Base-by-base conservation (phyloP, 306 rosid species). In the Cucumis melo region DNA sequence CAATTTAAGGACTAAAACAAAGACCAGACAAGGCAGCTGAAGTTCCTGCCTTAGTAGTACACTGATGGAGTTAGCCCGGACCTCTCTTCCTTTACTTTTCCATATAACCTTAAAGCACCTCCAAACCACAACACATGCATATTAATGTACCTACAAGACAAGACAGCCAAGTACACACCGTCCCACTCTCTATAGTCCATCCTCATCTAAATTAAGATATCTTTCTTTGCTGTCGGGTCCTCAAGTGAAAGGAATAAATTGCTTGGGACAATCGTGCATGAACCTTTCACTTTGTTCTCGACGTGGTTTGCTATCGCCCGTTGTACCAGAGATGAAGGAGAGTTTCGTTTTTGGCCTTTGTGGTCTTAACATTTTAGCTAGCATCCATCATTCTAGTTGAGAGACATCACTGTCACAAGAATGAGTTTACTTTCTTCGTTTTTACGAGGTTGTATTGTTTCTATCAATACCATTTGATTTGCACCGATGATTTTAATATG, bases 111-210 rank as follows among this genome's bases (percentile, higher is more conserved):
- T n/a, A 19, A 20, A 66, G 34, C 54, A 66, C 54, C 75, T 44
- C 75, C 32, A 15, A 71, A 71, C 75, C 75, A 24, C n/a, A 21
- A 57, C 75, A 71, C 75, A 71, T 71, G 61, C 13, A 63, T 29
- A 50, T 50, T 24, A 72, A 54, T 50, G 42, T 44, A 51, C 44
- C 76, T 72, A 1, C 76, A 48, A 72, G 76, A 72, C 76, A 72
- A 50, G 76, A 72, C 76, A 72, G 29, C 44, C 21, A 72, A 72
- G 60, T 72, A 72, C 76, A 72, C 61, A 48, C 59, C 24, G 75
- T 48, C 75, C 75, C 75, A 71, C 75, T 46, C 74, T 41, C 58
- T 46, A 32, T 32, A 46, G 53, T 46, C 53, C 16, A 44, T 48
- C 58, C 38, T 15, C 57, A 44, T 71, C 75, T 71, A 48, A 48